A percentile compares a stretch with the other conserved stretches of the same genome.
These are phyloP conservation scores for Tulasnella sp. DNA, from an alignment of 768 basidiomycete species.

Conservation along the genomic window DNA sequence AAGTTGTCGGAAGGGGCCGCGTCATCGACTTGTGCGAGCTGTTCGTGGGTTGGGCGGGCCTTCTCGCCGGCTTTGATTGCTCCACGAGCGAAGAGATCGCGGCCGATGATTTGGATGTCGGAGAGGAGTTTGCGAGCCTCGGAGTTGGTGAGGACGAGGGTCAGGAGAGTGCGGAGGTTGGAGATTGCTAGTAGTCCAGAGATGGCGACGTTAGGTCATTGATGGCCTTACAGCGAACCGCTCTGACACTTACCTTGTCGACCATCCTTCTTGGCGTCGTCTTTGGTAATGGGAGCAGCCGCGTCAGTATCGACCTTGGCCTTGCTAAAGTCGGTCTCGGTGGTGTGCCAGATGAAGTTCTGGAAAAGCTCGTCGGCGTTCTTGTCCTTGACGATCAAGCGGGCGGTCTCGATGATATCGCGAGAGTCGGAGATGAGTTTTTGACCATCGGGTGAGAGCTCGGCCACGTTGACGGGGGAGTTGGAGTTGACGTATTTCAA, in stretches of 20 bases:
- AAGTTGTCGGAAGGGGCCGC: constrained; percentile 65
- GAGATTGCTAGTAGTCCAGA: constrained; percentile 55
- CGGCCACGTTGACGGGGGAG: constrained; percentile 56
- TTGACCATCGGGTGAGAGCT: constrained; percentile 72
- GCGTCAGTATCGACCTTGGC: constrained; percentile 44
- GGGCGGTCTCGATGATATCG: constrained; percentile 69
- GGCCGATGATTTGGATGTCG: constrained; percentile 71
- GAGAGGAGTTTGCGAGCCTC: constrained; percentile 85
- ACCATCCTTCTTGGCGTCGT: constrained; percentile 54
- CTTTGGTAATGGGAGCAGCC: constrained; percentile 49
- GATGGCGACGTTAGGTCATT: background rate
- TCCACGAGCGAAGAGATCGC: constrained; percentile 75
- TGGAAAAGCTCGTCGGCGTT: constrained; percentile 90
- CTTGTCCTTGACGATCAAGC: constrained; percentile 72
- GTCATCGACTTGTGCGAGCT: constrained; percentile 62
- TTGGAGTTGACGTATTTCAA: constrained; percentile 59
- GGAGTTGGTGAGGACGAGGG: constrained; percentile 86
- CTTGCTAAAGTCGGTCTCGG: constrained; percentile 47
- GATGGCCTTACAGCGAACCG: background rate
- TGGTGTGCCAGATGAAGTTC: constrained; percentile 80
- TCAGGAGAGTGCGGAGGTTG: constrained; percentile 83
- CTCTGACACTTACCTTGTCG: constrained; percentile 48
- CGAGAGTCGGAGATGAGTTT: constrained; percentile 72
- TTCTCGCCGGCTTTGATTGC: constrained; percentile 65
- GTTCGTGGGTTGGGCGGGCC: constrained; percentile 62